Percentiles rank a stretch among this genome's conserved stretches.
Conservation (phyloP, 306 rosid genomes). For the Rosa lucieae region DNA sequence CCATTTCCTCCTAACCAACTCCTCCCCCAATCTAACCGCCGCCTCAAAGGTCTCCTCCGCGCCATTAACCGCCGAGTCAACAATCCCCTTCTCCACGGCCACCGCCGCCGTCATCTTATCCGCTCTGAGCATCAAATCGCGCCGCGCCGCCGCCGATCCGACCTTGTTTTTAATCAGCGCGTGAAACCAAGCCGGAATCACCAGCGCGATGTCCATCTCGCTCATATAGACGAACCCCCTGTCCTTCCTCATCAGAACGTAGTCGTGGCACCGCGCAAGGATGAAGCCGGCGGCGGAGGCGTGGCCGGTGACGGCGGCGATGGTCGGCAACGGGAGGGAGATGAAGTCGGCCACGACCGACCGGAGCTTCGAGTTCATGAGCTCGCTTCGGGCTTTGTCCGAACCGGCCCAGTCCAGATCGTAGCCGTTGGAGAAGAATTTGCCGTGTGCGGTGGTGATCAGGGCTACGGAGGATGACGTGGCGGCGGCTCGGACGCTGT, state of each 20-base stretch:
- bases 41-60: constrained; percentile 57
- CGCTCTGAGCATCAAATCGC: constrained; percentile 56
- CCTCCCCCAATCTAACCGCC: constrained; percentile 45
- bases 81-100: constrained; percentile 55
- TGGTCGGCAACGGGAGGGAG: constrained; percentile 74
- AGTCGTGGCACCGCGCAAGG: constrained; percentile 73
- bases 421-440: constrained; percentile 88
- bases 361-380: constrained; percentile 38
- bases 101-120: constrained; percentile 57
- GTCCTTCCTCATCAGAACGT: constrained; percentile 66
- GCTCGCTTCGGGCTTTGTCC: constrained; percentile 9
- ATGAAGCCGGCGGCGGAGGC: constrained; percentile 73
- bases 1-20: constrained; percentile 51
- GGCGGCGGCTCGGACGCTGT: constrained; percentile 51
- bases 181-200: constrained; percentile 57
- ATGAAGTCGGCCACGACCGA: constrained; percentile 53
- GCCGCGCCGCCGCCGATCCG: constrained; percentile 46
- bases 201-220: constrained; percentile 64
- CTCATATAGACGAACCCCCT: constrained; percentile 84
- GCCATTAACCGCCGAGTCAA: constrained; percentile 55
- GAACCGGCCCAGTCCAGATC: constrained; percentile 58
- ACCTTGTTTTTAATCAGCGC: constrained; percentile 47
- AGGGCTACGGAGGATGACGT: constrained; percentile 46
- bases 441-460: constrained; percentile 83
- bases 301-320: constrained; percentile 79